Base-by-base conservation (phyloP, 495 filamentous ascomycete species). In the Penicillium cosmopolitanum region DNA sequence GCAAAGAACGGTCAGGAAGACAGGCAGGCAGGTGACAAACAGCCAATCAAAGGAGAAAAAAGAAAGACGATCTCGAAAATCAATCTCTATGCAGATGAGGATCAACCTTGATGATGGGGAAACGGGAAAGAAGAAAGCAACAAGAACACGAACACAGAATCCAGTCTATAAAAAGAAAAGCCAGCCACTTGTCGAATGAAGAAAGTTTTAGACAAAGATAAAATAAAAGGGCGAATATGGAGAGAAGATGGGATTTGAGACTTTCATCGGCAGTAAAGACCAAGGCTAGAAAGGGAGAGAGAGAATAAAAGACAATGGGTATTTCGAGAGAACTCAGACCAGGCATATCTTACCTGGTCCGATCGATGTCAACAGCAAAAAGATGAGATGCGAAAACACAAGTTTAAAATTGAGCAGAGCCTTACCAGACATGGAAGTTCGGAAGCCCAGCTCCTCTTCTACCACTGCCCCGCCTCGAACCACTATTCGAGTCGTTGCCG, bases 391-490 rank as follows among this genome's bases (percentile, higher is more conserved):
- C 31, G 10, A 48, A 48, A 48, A 28, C 10, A 28, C 7, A 48
- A 28, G 15, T 28, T 21, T 15, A 31, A 46, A 23, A 35, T 33
- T 16, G 31, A 36, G n/a, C 18, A 15, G 70, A 21, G 28, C 10
- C 23, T 21, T 68, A 66, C 76, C 76, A 79, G 18, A 57, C 42
- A 50, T 74, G 66, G 50, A 70, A 72, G 38, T 61, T 55, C 6
- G 72, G 66, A 54, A 74, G 70, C 19, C 74, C 74, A 55, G 67
- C 62, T 53, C 72, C 71, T 42, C 77, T 72, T 58, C 70, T 66
- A 19, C 72, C 75, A 62, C 71, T 77, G 10, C 75, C 77, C 35
- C 77, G 74, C 61, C 80, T 58, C 13, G 76, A 76, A 43, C 67
- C 69, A 50, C 64, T 59, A 23, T 67, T 53, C 33, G 73, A 70